A percentile compares a stretch with the other conserved stretches of the same genome.
Evolutionary conservation across 805 yeast genomes (phyloP).

Genomic region (Wickerhamomyces pijperi): DNA sequence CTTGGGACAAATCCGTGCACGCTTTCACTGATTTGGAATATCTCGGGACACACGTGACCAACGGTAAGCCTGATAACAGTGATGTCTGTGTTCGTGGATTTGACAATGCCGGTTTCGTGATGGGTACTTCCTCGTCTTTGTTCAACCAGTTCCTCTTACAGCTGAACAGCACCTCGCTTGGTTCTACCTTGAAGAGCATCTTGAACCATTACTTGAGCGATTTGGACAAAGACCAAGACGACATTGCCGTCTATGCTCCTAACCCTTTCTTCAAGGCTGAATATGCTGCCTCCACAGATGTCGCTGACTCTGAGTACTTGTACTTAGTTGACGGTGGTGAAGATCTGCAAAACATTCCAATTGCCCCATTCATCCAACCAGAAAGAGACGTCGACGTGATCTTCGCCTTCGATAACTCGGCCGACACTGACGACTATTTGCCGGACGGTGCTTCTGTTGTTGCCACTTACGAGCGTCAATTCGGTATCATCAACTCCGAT

Average conservation of each 20-base stretch:
- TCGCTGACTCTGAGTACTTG: conserved; percentile 32
- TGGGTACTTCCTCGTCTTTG: conserved; percentile 76
- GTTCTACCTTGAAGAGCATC: conserved; percentile 34
- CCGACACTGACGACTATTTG: conserved; percentile 49
- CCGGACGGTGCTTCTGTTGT: conserved; percentile 58
- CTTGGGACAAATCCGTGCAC: conserved; percentile 72
- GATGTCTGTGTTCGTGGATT: conserved; percentile 52
- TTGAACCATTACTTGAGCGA: conserved; percentile 31
- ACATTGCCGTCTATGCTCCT: conserved; percentile 58
- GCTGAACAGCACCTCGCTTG: conserved; percentile 39
- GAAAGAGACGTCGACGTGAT: conserved; percentile 48
- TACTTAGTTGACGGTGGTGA: conserved; percentile 65
- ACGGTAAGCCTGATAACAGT: conserved; percentile 40
- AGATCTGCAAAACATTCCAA: conserved; percentile 51
- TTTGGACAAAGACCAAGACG: conserved; percentile 41
- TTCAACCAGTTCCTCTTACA: conserved; percentile 59
- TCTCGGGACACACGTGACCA: conserved; percentile 51
- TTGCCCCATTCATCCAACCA: conserved; percentile 48
- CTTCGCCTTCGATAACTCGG: conserved; percentile 59
- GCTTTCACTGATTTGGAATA: conserved; percentile 58
- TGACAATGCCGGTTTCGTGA: conserved; percentile 72
- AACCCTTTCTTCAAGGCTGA: conserved; percentile 52
- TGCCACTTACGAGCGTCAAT: conserved; percentile 49
- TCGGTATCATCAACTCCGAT: conserved; percentile 33
- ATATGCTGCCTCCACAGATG: conserved; percentile 23